These are phyloP conservation scores for Dichotomocladium elegans DNA, from an alignment of 371 early-diverging fungal species.

Conservation along the genomic window DNA sequence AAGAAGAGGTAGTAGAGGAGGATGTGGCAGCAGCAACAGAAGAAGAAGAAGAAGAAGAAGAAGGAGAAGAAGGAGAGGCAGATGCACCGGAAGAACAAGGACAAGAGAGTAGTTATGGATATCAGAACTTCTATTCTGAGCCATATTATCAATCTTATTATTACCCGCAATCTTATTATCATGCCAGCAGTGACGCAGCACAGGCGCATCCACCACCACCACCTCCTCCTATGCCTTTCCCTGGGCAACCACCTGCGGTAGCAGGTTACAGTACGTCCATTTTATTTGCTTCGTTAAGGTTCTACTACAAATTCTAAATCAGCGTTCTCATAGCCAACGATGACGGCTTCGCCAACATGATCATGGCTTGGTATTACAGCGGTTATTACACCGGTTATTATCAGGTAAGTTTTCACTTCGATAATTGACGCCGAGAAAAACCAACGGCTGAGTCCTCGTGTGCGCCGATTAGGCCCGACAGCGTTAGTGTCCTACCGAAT, in stretches of 20 bases:
- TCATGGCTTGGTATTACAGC: constrained; percentile 75
- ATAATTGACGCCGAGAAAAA: too few species aligned
- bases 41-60: background rate
- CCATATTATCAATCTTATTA: background rate
- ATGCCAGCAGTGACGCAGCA: background rate
- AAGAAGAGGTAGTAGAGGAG: background rate
- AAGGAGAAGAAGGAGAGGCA: background rate
- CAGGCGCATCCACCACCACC: constrained; percentile 2
- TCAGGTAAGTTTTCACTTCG: constrained; percentile 47
- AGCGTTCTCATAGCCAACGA: background rate
- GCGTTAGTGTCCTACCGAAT: too few species aligned
- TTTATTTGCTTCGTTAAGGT: too few species aligned
- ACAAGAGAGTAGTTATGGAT: background rate
- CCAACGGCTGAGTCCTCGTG: too few species aligned
- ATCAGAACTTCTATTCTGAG: background rate
- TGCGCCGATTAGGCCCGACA: too few species aligned
- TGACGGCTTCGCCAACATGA: constrained; percentile 44
- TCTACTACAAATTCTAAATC: background rate
- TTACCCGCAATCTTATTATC: background rate
- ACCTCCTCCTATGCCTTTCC: background rate
- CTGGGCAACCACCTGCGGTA: background rate
- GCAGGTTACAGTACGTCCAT: background rate
- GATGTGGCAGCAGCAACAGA: background rate
- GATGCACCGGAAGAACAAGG: background rate
- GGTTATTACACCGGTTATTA: constrained; percentile 75